Percentiles rank a stretch among this genome's conserved stretches.
These are phyloP conservation scores for Hibiscus syriacus DNA, from an alignment of 345 rosid species.

Conservation along the genomic window DNA sequence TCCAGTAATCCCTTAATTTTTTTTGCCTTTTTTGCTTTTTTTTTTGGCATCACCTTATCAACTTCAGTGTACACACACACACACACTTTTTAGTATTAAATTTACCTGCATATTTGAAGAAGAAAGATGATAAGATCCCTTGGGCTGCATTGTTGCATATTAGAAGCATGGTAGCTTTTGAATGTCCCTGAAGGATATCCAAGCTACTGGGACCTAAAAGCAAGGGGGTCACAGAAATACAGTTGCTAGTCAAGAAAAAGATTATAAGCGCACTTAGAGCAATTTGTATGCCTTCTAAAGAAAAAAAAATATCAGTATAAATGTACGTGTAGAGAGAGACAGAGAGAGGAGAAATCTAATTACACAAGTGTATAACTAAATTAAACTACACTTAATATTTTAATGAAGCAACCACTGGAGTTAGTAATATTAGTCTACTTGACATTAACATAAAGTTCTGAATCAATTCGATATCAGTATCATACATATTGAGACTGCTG, in stretches of 20 bases:
- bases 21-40: no score
- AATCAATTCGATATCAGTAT: not conserved
- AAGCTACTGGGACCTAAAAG: constrained; percentile 77
- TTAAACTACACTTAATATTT: not conserved
- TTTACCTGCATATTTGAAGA: constrained; percentile 97
- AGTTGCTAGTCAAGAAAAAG: no score
- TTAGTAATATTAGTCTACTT: not conserved
- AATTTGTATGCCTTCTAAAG: not conserved
- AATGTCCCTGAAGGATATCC: constrained; percentile 89
- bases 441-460: not conserved
- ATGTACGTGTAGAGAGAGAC: not conserved
- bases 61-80: not conserved
- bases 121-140: constrained; percentile 90
- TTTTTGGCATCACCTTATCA: not conserved
- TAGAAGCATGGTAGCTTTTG: constrained; percentile 87
- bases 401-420: not conserved
- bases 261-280: not conserved
- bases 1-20: not conserved
- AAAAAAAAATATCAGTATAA: not conserved
- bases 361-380: not conserved
- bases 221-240: no score
- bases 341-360: not conserved
- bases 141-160: constrained; percentile 87
- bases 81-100: not conserved
- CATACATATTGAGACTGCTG: no score